phyloP scores from a whole-genome alignment of 2,329 filamentous ascomycete species.

The Massarina eburnea region DNA sequence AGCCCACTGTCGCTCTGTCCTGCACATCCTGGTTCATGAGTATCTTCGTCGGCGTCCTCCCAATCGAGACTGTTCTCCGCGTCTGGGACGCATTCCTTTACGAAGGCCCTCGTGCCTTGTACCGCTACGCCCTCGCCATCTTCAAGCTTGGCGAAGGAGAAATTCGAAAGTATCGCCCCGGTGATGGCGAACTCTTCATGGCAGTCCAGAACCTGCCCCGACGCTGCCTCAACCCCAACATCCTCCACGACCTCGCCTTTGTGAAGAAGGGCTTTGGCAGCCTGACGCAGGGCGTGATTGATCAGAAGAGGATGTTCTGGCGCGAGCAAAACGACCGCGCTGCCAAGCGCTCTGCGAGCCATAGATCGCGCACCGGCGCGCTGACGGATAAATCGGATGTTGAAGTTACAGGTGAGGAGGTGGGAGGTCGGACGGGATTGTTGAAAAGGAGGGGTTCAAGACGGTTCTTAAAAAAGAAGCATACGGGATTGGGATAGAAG shows the following conservation, averaged over 20 bases:
- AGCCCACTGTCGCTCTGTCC: constrained; percentile 88
- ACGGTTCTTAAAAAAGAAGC: constrained; percentile 20
- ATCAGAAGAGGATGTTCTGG: constrained; percentile 62
- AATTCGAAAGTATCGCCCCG: constrained; percentile 70
- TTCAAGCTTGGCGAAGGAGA: constrained; percentile 86
- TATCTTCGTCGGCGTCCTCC: constrained; percentile 88
- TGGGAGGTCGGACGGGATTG: constrained; percentile 18
- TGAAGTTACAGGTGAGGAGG: constrained; percentile 3
- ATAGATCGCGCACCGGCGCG: constrained; percentile 3
- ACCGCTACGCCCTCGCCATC: constrained; percentile 85
- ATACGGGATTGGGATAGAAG: background rate
- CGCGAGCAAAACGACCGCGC: constrained; percentile 32
- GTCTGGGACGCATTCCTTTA: constrained; percentile 98
- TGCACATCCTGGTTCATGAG: constrained; percentile 99
- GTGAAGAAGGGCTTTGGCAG: constrained; percentile 78
- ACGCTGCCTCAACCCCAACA: constrained; percentile 77
- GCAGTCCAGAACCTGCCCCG: constrained; percentile 87
- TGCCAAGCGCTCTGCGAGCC: constrained; percentile 18
- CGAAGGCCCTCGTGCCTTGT: constrained; percentile 90
- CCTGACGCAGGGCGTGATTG: constrained; percentile 78
- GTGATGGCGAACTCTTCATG: constrained; percentile 95
- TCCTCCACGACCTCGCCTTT: constrained; percentile 80
- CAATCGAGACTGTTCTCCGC: constrained; percentile 85
- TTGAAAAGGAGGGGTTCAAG: constrained; percentile 27
- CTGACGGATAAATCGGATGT: background rate